Conservation (phyloP, 164 flowering plant species). For the Vitis cinerea region DNA sequence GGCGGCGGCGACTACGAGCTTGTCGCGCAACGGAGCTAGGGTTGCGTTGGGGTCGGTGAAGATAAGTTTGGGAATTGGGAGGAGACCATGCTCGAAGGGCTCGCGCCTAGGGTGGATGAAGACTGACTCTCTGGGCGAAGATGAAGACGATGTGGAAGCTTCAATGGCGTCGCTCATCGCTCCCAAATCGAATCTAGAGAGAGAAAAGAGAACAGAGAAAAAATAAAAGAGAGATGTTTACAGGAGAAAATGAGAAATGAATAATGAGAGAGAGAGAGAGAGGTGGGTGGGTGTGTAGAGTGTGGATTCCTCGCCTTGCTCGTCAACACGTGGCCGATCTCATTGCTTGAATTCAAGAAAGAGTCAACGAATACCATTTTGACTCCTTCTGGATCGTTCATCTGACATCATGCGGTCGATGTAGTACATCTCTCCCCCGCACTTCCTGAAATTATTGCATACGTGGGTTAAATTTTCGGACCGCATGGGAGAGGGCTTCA, state of each 20-base stretch:
- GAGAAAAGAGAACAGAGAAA: background rate
- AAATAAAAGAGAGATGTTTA: background rate
- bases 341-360: too few species aligned
- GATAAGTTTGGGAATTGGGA: conserved; percentile 84
- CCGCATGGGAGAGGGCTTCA: too few species aligned
- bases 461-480: too few species aligned
- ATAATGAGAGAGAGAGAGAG: conserved; percentile 1
- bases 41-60: conserved; percentile 73
- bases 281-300: background rate
- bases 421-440: too few species aligned
- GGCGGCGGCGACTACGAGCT: conserved; percentile 27
- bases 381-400: too few species aligned
- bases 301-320: background rate
- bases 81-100: conserved; percentile 92
- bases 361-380: too few species aligned
- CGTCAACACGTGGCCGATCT: background rate
- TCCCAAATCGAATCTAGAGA: background rate
- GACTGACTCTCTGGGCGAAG: conserved; percentile 21
- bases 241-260: background rate
- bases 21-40: conserved; percentile 56
- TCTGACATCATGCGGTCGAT: too few species aligned
- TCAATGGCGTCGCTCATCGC: conserved; percentile 29
- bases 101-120: conserved; percentile 60
- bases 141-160: conserved; percentile 29
- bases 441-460: too few species aligned